Evolutionary conservation across 495 filamentous ascomycete species (phyloP).

Genomic region (Tuber magnatum): DNA sequence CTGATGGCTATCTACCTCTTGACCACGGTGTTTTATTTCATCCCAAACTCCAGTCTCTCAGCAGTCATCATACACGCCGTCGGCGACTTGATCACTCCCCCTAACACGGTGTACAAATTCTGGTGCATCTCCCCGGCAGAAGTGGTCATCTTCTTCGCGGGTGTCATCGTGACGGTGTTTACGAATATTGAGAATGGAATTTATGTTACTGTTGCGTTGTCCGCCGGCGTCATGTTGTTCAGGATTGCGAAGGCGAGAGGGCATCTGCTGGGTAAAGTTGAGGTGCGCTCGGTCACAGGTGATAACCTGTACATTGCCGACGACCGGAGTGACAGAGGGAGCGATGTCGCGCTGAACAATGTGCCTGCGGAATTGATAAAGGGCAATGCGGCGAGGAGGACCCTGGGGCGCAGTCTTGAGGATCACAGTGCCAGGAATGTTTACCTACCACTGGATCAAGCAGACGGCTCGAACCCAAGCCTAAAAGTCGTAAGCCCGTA

Average conservation of each 20-base stretch:
- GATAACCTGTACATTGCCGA: constrained; percentile 60
- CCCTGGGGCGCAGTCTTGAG: constrained; percentile 2
- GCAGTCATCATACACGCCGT: constrained; percentile 98
- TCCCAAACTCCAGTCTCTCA: constrained; percentile 75
- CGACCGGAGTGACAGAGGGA: constrained; percentile 43
- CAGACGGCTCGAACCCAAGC: constrained; percentile 84
- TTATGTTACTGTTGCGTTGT: constrained; percentile 73
- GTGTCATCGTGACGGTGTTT: constrained; percentile 87
- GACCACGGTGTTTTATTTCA: constrained; percentile 89
- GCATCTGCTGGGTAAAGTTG: constrained; percentile 79
- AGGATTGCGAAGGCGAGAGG: constrained; percentile 73
- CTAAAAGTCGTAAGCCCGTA: constrained; percentile 72
- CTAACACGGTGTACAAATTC: constrained; percentile 91
- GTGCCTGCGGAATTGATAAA: neutral
- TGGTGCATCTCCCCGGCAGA: constrained; percentile 89
- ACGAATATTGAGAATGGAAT: constrained; percentile 83
- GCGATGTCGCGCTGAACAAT: constrained; percentile 11
- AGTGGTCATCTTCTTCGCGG: constrained; percentile 86
- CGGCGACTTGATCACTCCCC: constrained; percentile 86
- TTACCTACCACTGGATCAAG: constrained; percentile 82
- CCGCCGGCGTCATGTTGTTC: constrained; percentile 73
- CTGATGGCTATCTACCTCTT: constrained; percentile 92
- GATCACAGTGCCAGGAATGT: constrained; percentile 49
- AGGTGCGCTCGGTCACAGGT: constrained; percentile 81
- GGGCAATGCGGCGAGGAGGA: neutral